Conservation (phyloP, 768 basidiomycete genomes). For the Ramaria sp. region DNA sequence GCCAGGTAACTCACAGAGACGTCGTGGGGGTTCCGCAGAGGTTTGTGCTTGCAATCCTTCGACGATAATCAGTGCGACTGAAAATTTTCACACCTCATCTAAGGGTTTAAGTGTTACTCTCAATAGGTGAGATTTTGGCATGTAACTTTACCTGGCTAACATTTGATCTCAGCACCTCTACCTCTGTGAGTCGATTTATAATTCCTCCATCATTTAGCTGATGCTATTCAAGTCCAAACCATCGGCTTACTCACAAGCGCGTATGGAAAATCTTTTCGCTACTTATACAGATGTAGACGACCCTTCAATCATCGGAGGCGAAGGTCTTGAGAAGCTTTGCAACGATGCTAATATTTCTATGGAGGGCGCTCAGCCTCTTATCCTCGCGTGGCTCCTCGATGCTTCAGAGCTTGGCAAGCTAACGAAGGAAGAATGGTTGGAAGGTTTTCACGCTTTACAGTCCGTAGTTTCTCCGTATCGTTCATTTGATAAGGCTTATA, state of each 20-base stretch:
- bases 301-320: slow-evolving; percentile 47
- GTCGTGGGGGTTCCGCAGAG: too few species aligned
- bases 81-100: neutral
- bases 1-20: too few species aligned
- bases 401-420: slow-evolving; percentile 67
- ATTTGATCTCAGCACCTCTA: neutral
- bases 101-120: neutral
- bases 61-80: too few species aligned
- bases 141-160: neutral
- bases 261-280: slow-evolving; percentile 46
- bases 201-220: too few species aligned
- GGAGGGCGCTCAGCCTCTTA: slow-evolving; percentile 60
- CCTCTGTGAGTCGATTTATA: neutral
- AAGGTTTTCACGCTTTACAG: slow-evolving; percentile 38
- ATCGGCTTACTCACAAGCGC: slow-evolving; percentile 36
- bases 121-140: neutral
- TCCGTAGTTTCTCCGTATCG: slow-evolving; percentile 19
- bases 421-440: slow-evolving; percentile 58
- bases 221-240: neutral
- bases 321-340: slow-evolving; percentile 64
- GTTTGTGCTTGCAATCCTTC: too few species aligned
- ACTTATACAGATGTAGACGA: slow-evolving; percentile 45
- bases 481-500: slow-evolving; percentile 5
- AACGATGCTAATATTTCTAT: slow-evolving; percentile 57
- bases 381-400: slow-evolving; percentile 66